Evolutionary conservation across 2,329 filamentous ascomycete genomes (phyloP).

Genomic region (Aspergillus fischeri): DNA sequence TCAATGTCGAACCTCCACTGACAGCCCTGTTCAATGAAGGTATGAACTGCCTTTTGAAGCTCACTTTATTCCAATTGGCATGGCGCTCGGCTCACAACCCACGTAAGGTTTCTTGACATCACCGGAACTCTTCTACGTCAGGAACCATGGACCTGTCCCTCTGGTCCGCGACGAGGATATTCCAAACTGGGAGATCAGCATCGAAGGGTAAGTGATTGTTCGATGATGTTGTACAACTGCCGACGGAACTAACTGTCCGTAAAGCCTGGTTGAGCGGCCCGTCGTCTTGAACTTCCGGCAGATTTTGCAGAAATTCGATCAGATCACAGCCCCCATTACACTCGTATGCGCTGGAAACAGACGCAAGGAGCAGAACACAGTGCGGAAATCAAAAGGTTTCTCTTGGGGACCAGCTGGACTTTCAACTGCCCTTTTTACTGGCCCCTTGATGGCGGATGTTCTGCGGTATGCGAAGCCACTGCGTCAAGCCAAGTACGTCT

Average conservation of each 20-base stretch:
- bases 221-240: background rate
- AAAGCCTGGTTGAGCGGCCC: constrained; percentile 69
- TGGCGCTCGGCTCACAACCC: background rate
- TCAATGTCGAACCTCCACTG: constrained; percentile 83
- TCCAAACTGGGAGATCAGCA: constrained; percentile 73
- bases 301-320: constrained; percentile 69
- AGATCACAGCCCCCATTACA: constrained; percentile 80
- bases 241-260: constrained; percentile 5
- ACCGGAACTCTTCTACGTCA: constrained; percentile 83
- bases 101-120: constrained; percentile 73
- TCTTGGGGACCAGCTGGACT: constrained; percentile 88
- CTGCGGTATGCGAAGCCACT: constrained; percentile 64
- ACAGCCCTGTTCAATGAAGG: constrained; percentile 67
- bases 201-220: constrained; percentile 59
- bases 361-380: constrained; percentile 86
- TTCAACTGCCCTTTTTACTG: constrained; percentile 84
- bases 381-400: constrained; percentile 88
- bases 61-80: background rate
- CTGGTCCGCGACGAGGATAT: constrained; percentile 67
- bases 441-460: constrained; percentile 69
- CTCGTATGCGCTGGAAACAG: constrained; percentile 90
- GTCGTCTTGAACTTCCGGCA: constrained; percentile 68
- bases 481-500: constrained; percentile 73
- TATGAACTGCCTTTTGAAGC: constrained; percentile 8
- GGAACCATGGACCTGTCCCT: constrained; percentile 84